These are phyloP conservation scores for Emericellopsis atlantica DNA, from an alignment of 2,329 filamentous ascomycete genomes.

Conservation along the genomic window DNA sequence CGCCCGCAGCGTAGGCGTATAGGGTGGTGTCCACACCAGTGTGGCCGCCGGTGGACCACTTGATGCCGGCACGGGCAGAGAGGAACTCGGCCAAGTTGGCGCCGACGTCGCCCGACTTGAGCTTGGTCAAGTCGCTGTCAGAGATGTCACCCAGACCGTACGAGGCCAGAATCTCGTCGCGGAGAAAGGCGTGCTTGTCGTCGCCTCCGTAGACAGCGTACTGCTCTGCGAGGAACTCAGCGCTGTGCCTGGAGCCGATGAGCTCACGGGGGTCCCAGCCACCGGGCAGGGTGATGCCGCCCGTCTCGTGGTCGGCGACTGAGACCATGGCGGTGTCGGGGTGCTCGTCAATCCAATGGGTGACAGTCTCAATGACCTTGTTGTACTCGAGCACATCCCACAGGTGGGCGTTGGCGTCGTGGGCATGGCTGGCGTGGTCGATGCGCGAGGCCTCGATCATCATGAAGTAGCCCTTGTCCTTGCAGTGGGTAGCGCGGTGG, in stretches of 20 bases:
- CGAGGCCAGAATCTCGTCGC: slow-evolving; percentile 11
- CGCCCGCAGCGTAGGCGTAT: slow-evolving; percentile 16
- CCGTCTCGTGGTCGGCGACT: slow-evolving; percentile 24
- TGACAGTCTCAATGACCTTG: slow-evolving; percentile 17
- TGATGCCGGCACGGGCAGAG: slow-evolving; percentile 13
- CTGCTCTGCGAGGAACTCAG: slow-evolving; percentile 11
- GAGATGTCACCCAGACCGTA: slow-evolving; percentile 16
- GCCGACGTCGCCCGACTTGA: slow-evolving; percentile 10
- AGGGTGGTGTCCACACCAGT: slow-evolving; percentile 20
- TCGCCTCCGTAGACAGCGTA: slow-evolving; percentile 14
- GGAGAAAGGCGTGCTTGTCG: slow-evolving; percentile 11
- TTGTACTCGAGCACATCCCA: slow-evolving; percentile 24
- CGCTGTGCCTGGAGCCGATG: slow-evolving; percentile 9
- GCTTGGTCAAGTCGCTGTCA: slow-evolving; percentile 10
- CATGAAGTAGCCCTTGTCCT: slow-evolving; percentile 14
- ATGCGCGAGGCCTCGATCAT: slow-evolving; percentile 21
- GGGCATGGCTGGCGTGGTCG: slow-evolving; percentile 27
- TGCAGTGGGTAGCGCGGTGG: slow-evolving; percentile 14
- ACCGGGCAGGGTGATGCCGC: slow-evolving; percentile 18
- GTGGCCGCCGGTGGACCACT: slow-evolving; percentile 22
- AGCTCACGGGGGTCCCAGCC: slow-evolving; percentile 18
- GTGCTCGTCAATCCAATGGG: slow-evolving; percentile 22
- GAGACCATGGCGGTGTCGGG: slow-evolving; percentile 20
- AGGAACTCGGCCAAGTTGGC: slow-evolving; percentile 13
- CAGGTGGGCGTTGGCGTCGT: slow-evolving; percentile 39